Percentiles rank a stretch among this genome's conserved stretches.
These are phyloP conservation scores for Auriscalpium microsporum DNA, from an alignment of 768 basidiomycete genomes.

Conservation along the genomic window DNA sequence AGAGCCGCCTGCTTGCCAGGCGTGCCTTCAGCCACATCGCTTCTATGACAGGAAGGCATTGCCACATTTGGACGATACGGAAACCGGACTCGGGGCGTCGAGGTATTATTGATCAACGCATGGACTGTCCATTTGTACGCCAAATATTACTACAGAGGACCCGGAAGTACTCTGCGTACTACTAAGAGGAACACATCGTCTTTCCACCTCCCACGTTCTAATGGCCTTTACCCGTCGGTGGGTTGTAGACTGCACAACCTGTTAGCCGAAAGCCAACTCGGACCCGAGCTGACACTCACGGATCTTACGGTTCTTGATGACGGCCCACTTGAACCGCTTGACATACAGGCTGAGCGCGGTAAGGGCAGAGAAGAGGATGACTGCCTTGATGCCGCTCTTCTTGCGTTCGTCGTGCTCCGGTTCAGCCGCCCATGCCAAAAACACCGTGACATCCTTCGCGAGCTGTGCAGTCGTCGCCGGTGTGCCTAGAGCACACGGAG, in stretches of 20 bases:
- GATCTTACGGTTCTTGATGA: slow-evolving; percentile 91
- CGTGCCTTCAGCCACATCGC: too few species aligned
- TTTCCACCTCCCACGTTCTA: slow-evolving; percentile 34
- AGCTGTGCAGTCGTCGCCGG: slow-evolving; percentile 96
- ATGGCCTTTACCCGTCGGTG: slow-evolving; percentile 42
- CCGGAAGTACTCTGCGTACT: slow-evolving; percentile 2
- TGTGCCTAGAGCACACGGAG: slow-evolving; percentile 47
- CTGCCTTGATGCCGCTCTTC: slow-evolving; percentile 92
- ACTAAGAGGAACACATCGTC: background rate
- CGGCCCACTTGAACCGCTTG: slow-evolving; percentile 93
- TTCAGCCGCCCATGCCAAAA: slow-evolving; percentile 95
- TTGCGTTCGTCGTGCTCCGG: slow-evolving; percentile 98
- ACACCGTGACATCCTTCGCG: slow-evolving; percentile 97
- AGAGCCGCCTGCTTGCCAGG: background rate
- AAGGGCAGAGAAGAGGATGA: slow-evolving; percentile 85
- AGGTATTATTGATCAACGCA: too few species aligned
- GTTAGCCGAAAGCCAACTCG: background rate
- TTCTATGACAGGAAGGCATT: too few species aligned
- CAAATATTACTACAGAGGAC: slow-evolving; percentile 6
- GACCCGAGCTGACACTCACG: slow-evolving; percentile 37
- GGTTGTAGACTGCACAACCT: slow-evolving; percentile 44
- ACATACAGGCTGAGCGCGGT: slow-evolving; percentile 76
- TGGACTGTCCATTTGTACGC: background rate
- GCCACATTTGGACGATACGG: too few species aligned
- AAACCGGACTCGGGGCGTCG: too few species aligned